Evolutionary conservation across 306 rosid genomes (phyloP).

Genomic region (Macrotyloma uniflorum): DNA sequence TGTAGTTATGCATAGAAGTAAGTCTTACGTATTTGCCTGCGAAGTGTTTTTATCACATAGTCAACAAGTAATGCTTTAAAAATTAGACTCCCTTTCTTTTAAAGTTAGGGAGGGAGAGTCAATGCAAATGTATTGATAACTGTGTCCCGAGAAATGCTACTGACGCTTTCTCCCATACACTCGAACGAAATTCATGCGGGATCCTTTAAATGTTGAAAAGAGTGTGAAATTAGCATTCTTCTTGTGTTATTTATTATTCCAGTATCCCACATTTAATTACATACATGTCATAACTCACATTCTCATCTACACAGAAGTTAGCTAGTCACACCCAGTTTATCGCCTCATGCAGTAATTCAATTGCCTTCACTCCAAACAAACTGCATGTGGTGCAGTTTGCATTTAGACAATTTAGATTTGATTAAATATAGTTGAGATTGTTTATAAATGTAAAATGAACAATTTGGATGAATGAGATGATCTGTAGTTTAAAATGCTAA

Average conservation of each 20-base stretch:
- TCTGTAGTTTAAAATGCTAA: neutral
- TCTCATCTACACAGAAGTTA: neutral
- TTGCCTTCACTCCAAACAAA: slow-evolving; percentile 13
- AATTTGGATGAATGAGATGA: neutral
- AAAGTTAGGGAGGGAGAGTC: neutral
- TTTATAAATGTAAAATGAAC: neutral
- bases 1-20: slow-evolving; percentile 5
- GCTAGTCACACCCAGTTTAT: neutral
- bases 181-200: neutral
- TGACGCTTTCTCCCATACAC: neutral
- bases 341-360: neutral
- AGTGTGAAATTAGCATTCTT: neutral
- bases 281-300: neutral
- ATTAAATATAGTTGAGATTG: neutral
- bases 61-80: slow-evolving; percentile 22
- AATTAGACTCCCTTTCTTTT: slow-evolving; percentile 17
- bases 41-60: neutral
- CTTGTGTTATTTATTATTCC: neutral
- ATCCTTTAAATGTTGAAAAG: neutral
- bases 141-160: neutral
- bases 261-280: neutral
- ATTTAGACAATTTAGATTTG: neutral
- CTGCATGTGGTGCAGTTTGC: neutral
- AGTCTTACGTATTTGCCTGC: slow-evolving; percentile 5
- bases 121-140: neutral